These are phyloP conservation scores for Cystoisospora suis DNA, from an alignment of 169 alveolate genomes.

Conservation along the genomic window DNA sequence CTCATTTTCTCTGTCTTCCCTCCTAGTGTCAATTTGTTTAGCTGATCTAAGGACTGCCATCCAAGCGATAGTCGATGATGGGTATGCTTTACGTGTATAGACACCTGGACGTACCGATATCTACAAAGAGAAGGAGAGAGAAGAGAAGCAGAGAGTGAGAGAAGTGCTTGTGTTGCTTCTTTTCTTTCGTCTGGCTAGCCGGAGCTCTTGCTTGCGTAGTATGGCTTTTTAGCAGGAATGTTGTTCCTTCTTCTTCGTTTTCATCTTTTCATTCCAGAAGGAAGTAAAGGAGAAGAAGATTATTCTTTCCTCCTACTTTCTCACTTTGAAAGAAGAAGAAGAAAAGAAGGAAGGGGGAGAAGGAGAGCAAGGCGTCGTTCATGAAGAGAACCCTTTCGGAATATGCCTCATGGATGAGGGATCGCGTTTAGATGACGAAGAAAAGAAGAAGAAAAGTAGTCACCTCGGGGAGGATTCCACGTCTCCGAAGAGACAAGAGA, in stretches of 20 bases:
- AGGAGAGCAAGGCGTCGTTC: background rate
- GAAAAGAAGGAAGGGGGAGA: background rate
- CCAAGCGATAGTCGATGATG: too few relatives aligned
- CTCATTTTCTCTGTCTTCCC: too few relatives aligned
- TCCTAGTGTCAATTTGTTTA: too few relatives aligned
- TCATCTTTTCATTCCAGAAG: slow-evolving; percentile 6
- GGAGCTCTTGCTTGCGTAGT: too few relatives aligned
- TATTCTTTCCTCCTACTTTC: slow-evolving; percentile 31
- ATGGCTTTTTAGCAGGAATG: too few relatives aligned
- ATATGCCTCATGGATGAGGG: slow-evolving; percentile 47
- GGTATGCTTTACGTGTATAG: too few relatives aligned
- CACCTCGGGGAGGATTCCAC: background rate
- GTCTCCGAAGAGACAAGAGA: background rate
- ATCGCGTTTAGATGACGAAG: background rate
- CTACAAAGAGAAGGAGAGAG: too few relatives aligned
- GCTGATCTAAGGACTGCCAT: too few relatives aligned
- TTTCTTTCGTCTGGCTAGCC: too few relatives aligned
- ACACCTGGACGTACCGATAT: too few relatives aligned
- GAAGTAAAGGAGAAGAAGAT: slow-evolving; percentile 50
- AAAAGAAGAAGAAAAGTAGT: background rate
- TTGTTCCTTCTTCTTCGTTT: background rate
- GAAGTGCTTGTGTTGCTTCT: too few relatives aligned
- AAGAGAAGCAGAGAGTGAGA: too few relatives aligned
- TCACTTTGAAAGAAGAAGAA: background rate
- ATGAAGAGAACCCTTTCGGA: slow-evolving; percentile 59